Evolutionary conservation across 805 yeast species (phyloP), one percentile per base, ranked within the genome.

Genomic region (Saccharomycopsis fibuligera): DNA sequence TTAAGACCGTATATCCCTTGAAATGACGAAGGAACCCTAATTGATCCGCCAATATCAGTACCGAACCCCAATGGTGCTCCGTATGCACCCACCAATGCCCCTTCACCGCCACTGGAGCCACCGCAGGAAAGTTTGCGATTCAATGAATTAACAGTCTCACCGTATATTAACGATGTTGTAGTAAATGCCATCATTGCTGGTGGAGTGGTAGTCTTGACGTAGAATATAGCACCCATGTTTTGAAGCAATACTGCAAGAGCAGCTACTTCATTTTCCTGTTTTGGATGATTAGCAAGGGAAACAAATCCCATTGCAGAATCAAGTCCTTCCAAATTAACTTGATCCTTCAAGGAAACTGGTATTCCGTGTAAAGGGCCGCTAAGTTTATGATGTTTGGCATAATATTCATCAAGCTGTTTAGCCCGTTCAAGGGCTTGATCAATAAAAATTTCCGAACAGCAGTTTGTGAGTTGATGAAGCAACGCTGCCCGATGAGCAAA

Each of bases 21-120:
- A 59, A 74, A 80, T 0, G 86, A 86, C 31, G 85, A 81, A 2
- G 88, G 88, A 6, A 72, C 75, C 52, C 88, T 70, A 49, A 83
- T 77, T 12, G 83, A 76, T 1, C 88, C 88, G 51, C 88, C 88
- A 54, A 82, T 81, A 59, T 82, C 88, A 24, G 84, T 75, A 37
- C 87, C 87, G 38, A 78, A 68, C 17, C 84, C 90, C 38, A 82
- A 54, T 1, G 79, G 74, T 17, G 85, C 76, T 4, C 78, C 86
- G 46, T 72, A 75, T 60, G 76, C 70, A 2, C 75, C 78, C 45
- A 79, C 75, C 52, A 77, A 60, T 0, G 84, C 79, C 54, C 86
- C 85, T 61, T 81, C 88, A 52, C 88, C 88, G 35, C 84, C 82
- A 3, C 85, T 78, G 1, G 84, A 78, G n/a, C 88, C 88, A 54